Evolutionary conservation across 2,329 filamentous ascomycete species (phyloP), one percentile per base, ranked within the genome.

Genomic region (Verticillium longisporum): DNA sequence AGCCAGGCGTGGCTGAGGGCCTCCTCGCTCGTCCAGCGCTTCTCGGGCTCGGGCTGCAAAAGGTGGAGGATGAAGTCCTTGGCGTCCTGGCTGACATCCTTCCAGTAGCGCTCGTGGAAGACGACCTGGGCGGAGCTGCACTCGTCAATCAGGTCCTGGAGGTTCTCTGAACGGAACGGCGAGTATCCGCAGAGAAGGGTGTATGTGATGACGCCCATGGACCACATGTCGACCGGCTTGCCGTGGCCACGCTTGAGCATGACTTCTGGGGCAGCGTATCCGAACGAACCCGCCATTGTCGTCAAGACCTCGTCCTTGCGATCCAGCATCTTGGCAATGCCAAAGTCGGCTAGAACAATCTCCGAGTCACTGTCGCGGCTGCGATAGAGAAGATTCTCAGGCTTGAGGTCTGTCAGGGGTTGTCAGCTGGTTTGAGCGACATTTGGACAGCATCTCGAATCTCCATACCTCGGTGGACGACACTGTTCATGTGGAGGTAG

Each of bases 201-300:
- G 78, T 99, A 99, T 53, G 95, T 98, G 71, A 99, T 99, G 70
- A 99, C 95, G 64, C 95, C 95, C 77, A 99, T 84, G 3, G 95
- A 98, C 95, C 95, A 99, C 91, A 99, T 97, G 73, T 99, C 95
- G 37, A 98, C 95, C 4, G 95, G 92, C 77, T 98, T 99, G 73
- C 95, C 95, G 74, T 99, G 96, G 21, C 95, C 95, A 72, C 91
- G 88, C 82, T 97, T 97, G 66, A 97, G 83, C 95, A 99, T 99
- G 62, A 99, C 93, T 75, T 99, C 95, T 9, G 95, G 95, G 1
- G 95, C 95, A 21, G 95, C 95, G 71, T 99, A 99, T 60, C 95
- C 95, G 72, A 99, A 98, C 0, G 95, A 98, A 54, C 95, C 95
- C 54, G 95, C 95, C 95, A 99, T 99, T 58, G 93, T 98, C 67